A percentile compares a stretch with the other conserved stretches of the same genome.
phyloP scores from a whole-genome alignment of 2,329 filamentous ascomycete genomes.

The Penicillium paneum region DNA sequence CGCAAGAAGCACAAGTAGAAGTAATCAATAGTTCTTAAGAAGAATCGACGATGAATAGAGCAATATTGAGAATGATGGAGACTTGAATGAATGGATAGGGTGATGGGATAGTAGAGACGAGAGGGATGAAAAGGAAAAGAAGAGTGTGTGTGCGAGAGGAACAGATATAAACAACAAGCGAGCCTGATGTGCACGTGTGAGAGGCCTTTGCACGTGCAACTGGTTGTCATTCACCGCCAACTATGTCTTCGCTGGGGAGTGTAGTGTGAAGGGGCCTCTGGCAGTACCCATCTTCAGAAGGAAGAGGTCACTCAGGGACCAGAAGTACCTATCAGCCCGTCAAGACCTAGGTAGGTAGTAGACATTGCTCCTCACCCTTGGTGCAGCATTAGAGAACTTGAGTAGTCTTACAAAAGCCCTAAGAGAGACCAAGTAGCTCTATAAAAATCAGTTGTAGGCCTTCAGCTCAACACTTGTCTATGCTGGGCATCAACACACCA shows the following conservation, averaged over 20 bases:
- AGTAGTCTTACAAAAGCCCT: background rate
- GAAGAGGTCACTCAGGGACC: background rate
- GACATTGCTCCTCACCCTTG: background rate
- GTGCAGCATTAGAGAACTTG: too few species aligned
- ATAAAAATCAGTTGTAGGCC: background rate
- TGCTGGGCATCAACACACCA: background rate
- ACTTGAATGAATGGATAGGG: background rate
- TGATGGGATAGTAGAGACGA: background rate
- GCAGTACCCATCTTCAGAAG: background rate
- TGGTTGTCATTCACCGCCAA: background rate
- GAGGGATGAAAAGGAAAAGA: background rate
- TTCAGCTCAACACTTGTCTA: background rate
- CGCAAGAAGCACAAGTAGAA: background rate
- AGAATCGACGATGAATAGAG: background rate
- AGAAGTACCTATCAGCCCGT: background rate
- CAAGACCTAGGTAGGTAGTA: background rate
- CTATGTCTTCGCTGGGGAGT: too few species aligned
- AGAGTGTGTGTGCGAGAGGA: background rate
- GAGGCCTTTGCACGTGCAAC: background rate
- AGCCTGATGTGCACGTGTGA: background rate
- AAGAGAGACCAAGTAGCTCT: background rate
- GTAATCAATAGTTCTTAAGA: background rate
- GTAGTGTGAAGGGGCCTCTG: background rate
- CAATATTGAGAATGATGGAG: background rate
- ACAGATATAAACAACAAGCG: background rate